Evolutionary conservation across 345 rosid genomes (phyloP).

Genomic region (Sisymbrium irio): DNA sequence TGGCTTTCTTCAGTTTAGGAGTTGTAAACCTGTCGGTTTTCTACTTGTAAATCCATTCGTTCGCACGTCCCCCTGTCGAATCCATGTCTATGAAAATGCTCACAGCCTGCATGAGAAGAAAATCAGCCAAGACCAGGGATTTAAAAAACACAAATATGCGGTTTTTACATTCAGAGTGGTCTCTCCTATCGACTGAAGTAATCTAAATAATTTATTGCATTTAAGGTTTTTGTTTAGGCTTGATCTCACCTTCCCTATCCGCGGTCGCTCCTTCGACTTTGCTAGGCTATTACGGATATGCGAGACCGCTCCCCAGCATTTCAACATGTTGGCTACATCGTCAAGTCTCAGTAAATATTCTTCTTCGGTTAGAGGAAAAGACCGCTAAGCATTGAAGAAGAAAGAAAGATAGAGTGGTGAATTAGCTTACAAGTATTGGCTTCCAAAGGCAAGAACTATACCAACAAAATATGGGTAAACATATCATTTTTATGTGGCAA

Average conservation of each 20-base stretch:
- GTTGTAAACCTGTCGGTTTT: background rate
- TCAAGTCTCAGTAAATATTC: conserved; percentile 92
- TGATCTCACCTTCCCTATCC: conserved; percentile 75
- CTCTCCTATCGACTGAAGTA: background rate
- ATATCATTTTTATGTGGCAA: background rate
- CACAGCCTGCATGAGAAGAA: conserved; percentile 66
- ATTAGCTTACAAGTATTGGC: conserved; percentile 19
- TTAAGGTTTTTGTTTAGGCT: background rate
- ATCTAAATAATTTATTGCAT: background rate
- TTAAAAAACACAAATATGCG: background rate
- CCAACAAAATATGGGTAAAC: background rate
- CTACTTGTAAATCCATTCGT: conserved; percentile 97
- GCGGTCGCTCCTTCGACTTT: conserved; percentile 82
- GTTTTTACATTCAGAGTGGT: background rate
- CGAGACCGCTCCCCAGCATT: conserved; percentile 97
- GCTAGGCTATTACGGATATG: conserved; percentile 85
- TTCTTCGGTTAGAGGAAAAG: conserved; percentile 92
- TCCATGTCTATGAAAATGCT: conserved; percentile 98
- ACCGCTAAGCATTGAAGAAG: conserved; percentile 50
- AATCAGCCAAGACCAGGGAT: background rate
- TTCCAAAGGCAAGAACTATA: background rate
- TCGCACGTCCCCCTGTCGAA: conserved; percentile 84
- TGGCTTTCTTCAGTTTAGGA: background rate
- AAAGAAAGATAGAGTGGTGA: conserved; percentile 1
- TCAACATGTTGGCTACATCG: conserved; percentile 85